phyloP scores from a whole-genome alignment of 352 stramenopile species.

The Phytophthora sansomeana region DNA sequence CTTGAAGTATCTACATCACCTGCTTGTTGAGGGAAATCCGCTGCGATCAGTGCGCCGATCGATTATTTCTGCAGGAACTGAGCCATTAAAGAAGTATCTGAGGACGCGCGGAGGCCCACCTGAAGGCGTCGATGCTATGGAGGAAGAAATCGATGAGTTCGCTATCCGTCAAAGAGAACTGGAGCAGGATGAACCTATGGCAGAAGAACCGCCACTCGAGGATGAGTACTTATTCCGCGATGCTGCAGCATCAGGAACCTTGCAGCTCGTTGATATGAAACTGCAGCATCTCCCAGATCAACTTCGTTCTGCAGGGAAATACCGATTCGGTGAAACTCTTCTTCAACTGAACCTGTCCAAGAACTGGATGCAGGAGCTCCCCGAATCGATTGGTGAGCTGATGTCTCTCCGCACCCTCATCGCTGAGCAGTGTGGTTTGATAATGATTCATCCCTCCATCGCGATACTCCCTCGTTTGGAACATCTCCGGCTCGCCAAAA shows the following conservation, averaged over 20 bases:
- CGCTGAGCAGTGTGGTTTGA: constrained; percentile 74
- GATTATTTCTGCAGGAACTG: constrained; percentile 67
- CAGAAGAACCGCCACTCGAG: constrained; percentile 32
- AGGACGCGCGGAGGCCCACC: constrained; percentile 74
- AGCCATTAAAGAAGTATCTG: constrained; percentile 86
- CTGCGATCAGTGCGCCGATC: constrained; percentile 77
- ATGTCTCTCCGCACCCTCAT: constrained; percentile 68
- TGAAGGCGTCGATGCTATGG: constrained; percentile 60
- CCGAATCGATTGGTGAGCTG: constrained; percentile 59
- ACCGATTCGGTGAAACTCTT: constrained; percentile 60
- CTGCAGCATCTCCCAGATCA: constrained; percentile 52
- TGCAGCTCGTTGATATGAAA: constrained; percentile 69
- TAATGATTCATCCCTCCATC: constrained; percentile 58
- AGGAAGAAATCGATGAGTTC: constrained; percentile 83
- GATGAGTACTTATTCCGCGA: constrained; percentile 79
- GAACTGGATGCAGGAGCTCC: constrained; percentile 61
- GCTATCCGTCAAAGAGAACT: constrained; percentile 49
- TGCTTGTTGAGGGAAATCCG: constrained; percentile 81
- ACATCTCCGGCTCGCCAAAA: constrained; percentile 76
- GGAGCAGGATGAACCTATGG: constrained; percentile 47
- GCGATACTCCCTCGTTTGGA: constrained; percentile 61
- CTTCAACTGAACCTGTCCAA: constrained; percentile 77
- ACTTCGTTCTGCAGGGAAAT: constrained; percentile 52
- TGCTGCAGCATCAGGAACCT: constrained; percentile 55
- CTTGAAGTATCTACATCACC: constrained; percentile 76